Conservation (phyloP, 2,329 filamentous ascomycete species). For the Metarhizium brunneum region DNA sequence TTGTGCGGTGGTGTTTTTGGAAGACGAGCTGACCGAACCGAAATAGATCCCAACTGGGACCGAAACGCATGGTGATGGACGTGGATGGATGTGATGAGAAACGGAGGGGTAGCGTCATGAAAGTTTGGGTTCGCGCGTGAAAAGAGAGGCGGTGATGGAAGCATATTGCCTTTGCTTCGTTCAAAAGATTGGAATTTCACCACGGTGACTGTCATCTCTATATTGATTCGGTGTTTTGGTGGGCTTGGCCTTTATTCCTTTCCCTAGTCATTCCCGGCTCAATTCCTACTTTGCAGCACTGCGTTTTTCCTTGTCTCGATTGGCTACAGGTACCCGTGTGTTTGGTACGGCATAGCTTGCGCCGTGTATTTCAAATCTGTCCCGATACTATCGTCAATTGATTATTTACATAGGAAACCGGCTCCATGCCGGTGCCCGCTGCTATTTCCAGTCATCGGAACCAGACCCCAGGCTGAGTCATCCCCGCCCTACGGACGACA, state of each 20-base stretch:
- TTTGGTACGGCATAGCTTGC: not conserved
- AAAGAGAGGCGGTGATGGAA: not conserved
- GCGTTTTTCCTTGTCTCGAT: too few species aligned
- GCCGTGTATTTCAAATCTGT: not conserved
- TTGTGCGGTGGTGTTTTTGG: not conserved
- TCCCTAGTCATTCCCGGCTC: not conserved
- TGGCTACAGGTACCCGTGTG: too few species aligned
- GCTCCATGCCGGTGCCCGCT: slow-evolving; percentile 21
- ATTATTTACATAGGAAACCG: too few species aligned
- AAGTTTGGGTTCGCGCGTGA: not conserved
- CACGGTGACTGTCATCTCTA: not conserved
- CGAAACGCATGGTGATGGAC: slow-evolving; percentile 68
- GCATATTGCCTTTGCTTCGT: not conserved
- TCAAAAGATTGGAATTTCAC: not conserved
- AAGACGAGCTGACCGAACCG: slow-evolving; percentile 1
- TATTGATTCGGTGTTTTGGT: not conserved
- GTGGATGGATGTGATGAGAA: not conserved
- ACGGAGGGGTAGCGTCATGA: not conserved
- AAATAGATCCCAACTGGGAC: slow-evolving; percentile 76
- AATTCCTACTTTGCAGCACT: not conserved
- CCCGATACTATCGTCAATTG: not conserved
- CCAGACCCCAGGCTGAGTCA: too few species aligned
- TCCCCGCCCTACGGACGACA: too few species aligned
- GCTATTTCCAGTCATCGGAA: not conserved
- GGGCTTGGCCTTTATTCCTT: not conserved